A percentile compares a stretch with the other conserved stretches of the same genome.
Conservation (phyloP, 352 stramenopile species). For the Phytophthora sp. region DNA sequence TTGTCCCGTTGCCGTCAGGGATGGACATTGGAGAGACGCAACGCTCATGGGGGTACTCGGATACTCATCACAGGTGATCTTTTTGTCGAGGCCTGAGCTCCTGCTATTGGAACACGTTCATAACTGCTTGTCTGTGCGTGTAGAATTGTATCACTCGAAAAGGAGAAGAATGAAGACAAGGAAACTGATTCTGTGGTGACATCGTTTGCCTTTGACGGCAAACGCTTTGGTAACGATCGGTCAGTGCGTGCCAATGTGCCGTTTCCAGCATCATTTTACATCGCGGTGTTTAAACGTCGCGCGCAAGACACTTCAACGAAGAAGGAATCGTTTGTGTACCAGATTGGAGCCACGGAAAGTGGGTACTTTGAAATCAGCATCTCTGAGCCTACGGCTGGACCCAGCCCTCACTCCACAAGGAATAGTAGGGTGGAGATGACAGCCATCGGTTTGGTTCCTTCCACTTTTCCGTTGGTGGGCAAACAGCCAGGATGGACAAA, state of each 20-base stretch:
- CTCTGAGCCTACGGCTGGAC: slow-evolving; percentile 17
- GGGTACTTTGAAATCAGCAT: slow-evolving; percentile 85
- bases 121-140: not conserved
- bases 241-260: slow-evolving; percentile 73
- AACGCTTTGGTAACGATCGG: slow-evolving; percentile 59
- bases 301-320: not conserved
- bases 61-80: slow-evolving; percentile 45
- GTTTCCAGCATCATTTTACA: slow-evolving; percentile 59
- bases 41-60: slow-evolving; percentile 31
- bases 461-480: slow-evolving; percentile 57
- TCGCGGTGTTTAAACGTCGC: slow-evolving; percentile 54
- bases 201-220: slow-evolving; percentile 53
- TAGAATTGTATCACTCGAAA: slow-evolving; percentile 17
- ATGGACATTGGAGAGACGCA: slow-evolving; percentile 58
- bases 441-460: slow-evolving; percentile 61
- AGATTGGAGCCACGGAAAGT: slow-evolving; percentile 58
- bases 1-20: slow-evolving; percentile 59
- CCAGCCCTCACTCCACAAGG: slow-evolving; percentile 7
- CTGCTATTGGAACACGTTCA: too few relatives aligned
- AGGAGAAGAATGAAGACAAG: slow-evolving; percentile 2
- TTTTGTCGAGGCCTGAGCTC: too few relatives aligned
- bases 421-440: slow-evolving; percentile 49
- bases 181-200: slow-evolving; percentile 4
- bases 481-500: slow-evolving; percentile 74
- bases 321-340: slow-evolving; percentile 32